A percentile compares a stretch with the other conserved stretches of the same genome.
Evolutionary conservation across 148 eudicot genomes (phyloP).

Genomic region (Chenopodium suecicum): DNA sequence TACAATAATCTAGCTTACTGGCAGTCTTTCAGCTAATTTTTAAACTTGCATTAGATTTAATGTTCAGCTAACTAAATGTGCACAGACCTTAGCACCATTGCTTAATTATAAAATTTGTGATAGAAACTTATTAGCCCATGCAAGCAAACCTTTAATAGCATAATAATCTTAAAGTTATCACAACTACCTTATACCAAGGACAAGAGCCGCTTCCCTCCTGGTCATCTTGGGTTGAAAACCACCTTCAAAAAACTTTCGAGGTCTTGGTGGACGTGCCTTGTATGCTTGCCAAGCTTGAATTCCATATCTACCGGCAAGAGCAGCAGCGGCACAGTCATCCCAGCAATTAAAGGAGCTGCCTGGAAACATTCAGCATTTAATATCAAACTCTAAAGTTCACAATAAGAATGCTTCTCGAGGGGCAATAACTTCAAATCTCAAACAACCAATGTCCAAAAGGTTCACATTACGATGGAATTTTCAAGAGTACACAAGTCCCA

Average conservation of each 20-base stretch:
- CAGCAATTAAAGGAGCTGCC: constrained; percentile 64
- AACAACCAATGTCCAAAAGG: not conserved
- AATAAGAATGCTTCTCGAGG: not conserved
- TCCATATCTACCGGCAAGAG: constrained; percentile 70
- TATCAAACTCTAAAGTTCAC: constrained; percentile 24
- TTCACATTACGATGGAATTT: not conserved
- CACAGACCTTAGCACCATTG: not conserved
- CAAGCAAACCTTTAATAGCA: not conserved
- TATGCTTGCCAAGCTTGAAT: constrained; percentile 73
- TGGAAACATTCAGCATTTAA: constrained; percentile 45
- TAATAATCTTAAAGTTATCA: not conserved
- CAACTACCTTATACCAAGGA: constrained; percentile 70
- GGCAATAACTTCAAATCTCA: not conserved
- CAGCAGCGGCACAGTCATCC: constrained; percentile 70
- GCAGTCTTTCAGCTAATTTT: not conserved
- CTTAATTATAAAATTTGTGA: too few relatives aligned
- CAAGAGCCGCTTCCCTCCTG: constrained; percentile 78
- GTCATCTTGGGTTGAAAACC: constrained; percentile 72
- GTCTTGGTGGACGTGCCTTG: constrained; percentile 55
- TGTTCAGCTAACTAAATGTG: too few relatives aligned
- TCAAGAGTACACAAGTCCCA: not conserved
- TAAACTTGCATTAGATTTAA: not conserved
- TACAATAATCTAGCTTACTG: too few relatives aligned
- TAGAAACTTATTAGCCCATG: not conserved
- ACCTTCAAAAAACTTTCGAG: constrained; percentile 67